phyloP scores from a whole-genome alignment of 257 asterid species.

The Solanum rostratum region DNA sequence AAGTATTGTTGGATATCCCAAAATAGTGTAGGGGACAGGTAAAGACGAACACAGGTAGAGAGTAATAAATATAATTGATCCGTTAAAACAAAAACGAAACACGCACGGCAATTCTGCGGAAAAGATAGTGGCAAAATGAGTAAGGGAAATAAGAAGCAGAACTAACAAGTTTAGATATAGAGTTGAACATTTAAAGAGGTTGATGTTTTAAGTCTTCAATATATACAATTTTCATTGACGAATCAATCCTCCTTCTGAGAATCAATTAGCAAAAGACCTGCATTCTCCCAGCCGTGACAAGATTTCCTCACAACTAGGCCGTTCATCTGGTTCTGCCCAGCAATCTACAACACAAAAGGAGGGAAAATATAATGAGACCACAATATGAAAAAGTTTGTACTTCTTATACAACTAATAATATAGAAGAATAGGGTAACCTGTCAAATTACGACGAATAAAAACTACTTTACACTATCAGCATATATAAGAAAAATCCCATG shows the following conservation, averaged over 20 bases:
- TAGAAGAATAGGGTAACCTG: neutral
- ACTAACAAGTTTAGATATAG: neutral
- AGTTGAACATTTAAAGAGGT: neutral
- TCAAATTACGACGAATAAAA: neutral
- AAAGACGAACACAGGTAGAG: no score
- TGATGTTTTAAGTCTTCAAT: neutral
- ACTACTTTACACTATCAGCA: neutral
- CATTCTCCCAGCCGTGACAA: conserved; percentile 58
- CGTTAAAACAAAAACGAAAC: neutral
- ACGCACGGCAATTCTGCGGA: neutral
- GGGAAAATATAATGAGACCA: neutral
- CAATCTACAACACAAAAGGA: conserved; percentile 42
- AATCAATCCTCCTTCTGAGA: neutral
- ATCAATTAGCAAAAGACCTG: conserved; percentile 28
- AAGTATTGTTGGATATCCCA: no score
- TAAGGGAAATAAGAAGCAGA: neutral
- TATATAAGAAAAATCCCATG: neutral
- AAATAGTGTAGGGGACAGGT: no score
- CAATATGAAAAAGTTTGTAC: neutral
- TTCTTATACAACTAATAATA: neutral
- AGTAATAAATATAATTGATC: neutral
- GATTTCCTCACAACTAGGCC: conserved; percentile 68
- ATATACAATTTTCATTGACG: neutral
- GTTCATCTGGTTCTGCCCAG: conserved; percentile 81
- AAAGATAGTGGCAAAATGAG: neutral